Evolutionary conservation across 2,329 filamentous ascomycete species (phyloP).

Genomic region (Microsporum audouinii): DNA sequence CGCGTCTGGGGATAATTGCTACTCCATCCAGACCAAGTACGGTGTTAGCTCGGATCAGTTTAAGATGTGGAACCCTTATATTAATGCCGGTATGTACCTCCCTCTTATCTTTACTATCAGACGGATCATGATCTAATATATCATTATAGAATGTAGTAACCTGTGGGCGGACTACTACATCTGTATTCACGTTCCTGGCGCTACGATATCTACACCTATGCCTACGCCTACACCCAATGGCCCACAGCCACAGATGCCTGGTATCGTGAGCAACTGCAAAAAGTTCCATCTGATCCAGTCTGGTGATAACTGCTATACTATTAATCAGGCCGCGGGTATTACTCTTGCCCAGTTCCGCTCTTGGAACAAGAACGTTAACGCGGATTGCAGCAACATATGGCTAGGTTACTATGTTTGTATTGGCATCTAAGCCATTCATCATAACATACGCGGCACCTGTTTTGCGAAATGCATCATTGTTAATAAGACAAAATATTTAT

Average conservation of each 20-base stretch:
- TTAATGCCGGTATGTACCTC: constrained; percentile 6
- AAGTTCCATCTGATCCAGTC: background rate
- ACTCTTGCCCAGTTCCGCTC: constrained; percentile 11
- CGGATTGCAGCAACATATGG: constrained; percentile 15
- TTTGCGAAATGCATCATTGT: no score
- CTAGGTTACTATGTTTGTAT: constrained; percentile 19
- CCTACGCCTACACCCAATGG: background rate
- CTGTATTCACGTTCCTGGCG: constrained; percentile 14
- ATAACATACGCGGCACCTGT: no score
- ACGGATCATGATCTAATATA: background rate
- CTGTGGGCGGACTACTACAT: constrained; percentile 18
- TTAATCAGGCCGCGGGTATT: background rate
- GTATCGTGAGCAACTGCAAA: constrained; percentile 6
- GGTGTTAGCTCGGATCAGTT: constrained; percentile 4
- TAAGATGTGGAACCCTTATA: constrained; percentile 18
- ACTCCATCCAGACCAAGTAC: background rate
- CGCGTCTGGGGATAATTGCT: background rate
- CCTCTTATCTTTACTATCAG: background rate
- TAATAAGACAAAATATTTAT: background rate
- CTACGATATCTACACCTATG: background rate
- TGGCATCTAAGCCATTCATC: constrained; percentile 3
- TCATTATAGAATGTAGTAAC: constrained; percentile 10
- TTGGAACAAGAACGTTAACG: constrained; percentile 19
- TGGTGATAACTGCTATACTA: background rate
- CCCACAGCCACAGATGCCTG: constrained; percentile 4